A percentile compares a stretch with the other conserved stretches of the same genome.
These are phyloP conservation scores for Talaromyces sp. DNA, from an alignment of 2,329 filamentous ascomycete species.

Conservation along the genomic window DNA sequence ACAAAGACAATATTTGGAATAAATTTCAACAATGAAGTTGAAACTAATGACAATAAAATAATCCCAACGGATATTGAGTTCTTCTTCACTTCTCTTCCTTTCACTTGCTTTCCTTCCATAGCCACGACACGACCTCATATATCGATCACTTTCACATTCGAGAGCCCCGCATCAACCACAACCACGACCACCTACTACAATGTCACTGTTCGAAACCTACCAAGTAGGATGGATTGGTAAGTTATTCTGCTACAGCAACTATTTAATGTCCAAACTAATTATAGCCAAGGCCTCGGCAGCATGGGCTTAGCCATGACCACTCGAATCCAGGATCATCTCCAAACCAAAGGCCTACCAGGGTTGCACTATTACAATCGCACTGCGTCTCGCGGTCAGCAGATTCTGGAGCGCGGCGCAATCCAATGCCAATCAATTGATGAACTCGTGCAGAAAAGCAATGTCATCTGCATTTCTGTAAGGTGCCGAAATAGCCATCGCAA, in stretches of 20 bases:
- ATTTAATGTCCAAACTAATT: background rate
- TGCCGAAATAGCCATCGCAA: background rate
- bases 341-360: background rate
- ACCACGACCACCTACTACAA: background rate
- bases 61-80: no score
- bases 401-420: constrained; percentile 4
- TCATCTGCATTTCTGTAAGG: constrained; percentile 14
- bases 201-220: background rate
- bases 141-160: background rate
- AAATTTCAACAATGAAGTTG: no score
- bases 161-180: background rate
- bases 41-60: no score
- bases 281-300: constrained; percentile 8
- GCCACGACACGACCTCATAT: no score
- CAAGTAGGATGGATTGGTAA: background rate
- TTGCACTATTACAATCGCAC: constrained; percentile 14
- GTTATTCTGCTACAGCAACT: background rate
- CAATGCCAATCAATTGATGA: constrained; percentile 5
- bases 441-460: constrained; percentile 9
- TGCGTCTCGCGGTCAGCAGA: constrained; percentile 6
- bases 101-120: no score
- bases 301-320: constrained; percentile 15
- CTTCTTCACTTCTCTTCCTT: no score
- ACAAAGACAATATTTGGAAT: no score
- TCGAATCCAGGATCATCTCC: constrained; percentile 10